A percentile compares a stretch with the other conserved stretches of the same genome.
Evolutionary conservation across 345 rosid genomes (phyloP).

Genomic region (Hibiscus mutabilis): DNA sequence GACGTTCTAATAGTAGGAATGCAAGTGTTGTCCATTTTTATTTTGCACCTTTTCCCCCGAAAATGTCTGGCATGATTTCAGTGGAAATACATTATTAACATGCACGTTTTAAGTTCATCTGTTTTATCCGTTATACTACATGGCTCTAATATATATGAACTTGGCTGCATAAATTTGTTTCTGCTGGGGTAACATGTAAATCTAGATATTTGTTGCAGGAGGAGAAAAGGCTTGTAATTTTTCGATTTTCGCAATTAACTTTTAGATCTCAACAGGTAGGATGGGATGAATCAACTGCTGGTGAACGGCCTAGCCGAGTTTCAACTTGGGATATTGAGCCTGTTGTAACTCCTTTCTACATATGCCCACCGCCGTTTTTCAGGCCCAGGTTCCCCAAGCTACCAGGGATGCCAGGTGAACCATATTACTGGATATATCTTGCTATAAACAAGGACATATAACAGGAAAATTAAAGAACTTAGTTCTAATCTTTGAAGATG

Average conservation of each 20-base stretch:
- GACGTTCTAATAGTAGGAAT: not conserved
- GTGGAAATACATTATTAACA: not conserved
- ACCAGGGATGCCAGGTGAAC: slow-evolving; percentile 80
- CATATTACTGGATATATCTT: not conserved
- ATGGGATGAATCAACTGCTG: slow-evolving; percentile 96
- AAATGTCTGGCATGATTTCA: not conserved
- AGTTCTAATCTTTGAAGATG: slow-evolving; percentile 9
- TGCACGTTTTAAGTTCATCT: not conserved
- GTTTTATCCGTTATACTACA: not conserved
- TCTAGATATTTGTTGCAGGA: not conserved
- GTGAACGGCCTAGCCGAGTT: slow-evolving; percentile 82
- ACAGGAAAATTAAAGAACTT: not conserved
- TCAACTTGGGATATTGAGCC: slow-evolving; percentile 97
- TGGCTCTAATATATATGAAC: not conserved
- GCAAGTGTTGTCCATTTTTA: not conserved
- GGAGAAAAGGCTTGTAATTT: not conserved
- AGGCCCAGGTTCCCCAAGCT: slow-evolving; percentile 82
- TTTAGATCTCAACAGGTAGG: slow-evolving; percentile 56
- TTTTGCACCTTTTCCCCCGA: not conserved
- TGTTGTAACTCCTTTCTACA: slow-evolving; percentile 83
- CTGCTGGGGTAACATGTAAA: too few species aligned
- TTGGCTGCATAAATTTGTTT: not conserved
- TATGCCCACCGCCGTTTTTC: slow-evolving; percentile 96
- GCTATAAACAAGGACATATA: not conserved
- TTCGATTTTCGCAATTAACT: not conserved